These are phyloP conservation scores for Rosa chinensis DNA, from an alignment of 306 rosid species.

Conservation along the genomic window DNA sequence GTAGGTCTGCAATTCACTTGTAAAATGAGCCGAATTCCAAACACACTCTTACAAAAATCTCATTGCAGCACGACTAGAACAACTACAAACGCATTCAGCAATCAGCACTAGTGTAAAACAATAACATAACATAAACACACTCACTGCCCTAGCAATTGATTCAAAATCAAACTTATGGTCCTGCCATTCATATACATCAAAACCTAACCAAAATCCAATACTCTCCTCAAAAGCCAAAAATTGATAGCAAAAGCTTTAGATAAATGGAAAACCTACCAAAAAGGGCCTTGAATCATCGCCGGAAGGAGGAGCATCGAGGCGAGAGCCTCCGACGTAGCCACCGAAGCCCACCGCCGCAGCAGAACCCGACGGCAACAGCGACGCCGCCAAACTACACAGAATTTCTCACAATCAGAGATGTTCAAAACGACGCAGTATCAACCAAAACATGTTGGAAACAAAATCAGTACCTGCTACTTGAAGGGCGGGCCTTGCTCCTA, in stretches of 20 bases:
- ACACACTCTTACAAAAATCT: not conserved
- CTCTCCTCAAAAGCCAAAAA: not conserved
- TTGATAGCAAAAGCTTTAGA: not conserved
- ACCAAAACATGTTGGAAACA: no score
- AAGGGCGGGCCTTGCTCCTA: slow-evolving; percentile 80
- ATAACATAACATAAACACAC: not conserved
- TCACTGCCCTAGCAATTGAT: not conserved
- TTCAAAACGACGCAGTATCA: not conserved
- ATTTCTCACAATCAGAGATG: not conserved
- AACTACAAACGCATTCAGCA: not conserved
- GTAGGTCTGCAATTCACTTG: not conserved
- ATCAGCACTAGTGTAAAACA: not conserved
- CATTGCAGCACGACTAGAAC: not conserved
- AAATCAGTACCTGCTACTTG: slow-evolving; percentile 75
- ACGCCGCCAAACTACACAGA: slow-evolving; percentile 70
- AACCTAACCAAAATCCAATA: not conserved
- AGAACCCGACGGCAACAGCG: slow-evolving; percentile 73
- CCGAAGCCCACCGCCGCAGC: slow-evolving; percentile 75
- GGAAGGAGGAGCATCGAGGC: slow-evolving; percentile 63
- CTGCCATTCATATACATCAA: not conserved
- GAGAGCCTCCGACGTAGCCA: slow-evolving; percentile 84
- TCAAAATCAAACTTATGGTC: not conserved
- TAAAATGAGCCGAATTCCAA: not conserved
- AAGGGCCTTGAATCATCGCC: slow-evolving; percentile 57
- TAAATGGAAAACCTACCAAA: slow-evolving; percentile 39